phyloP scores from a whole-genome alignment of 345 rosid species.

The Syzygium aromaticum region DNA sequence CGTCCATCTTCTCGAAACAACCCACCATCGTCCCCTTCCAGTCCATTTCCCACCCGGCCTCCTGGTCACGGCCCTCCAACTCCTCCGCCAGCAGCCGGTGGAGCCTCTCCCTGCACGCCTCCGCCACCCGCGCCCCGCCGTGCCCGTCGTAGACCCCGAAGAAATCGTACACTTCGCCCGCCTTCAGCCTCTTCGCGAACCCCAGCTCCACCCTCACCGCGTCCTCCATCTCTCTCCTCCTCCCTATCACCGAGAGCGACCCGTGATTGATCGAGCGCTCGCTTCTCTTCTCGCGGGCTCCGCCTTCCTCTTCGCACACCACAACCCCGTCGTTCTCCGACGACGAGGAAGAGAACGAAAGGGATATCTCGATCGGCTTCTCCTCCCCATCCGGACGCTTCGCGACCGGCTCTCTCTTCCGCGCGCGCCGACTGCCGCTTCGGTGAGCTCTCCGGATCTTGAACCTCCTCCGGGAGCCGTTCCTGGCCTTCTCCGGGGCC shows the following conservation, averaged over 20 bases:
- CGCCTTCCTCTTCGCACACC: not conserved
- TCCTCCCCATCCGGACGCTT: not conserved
- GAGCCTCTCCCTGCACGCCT: conserved; percentile 48
- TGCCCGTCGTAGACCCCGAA: conserved; percentile 67
- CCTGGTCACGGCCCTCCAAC: conserved; percentile 6
- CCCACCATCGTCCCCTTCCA: conserved; percentile 49
- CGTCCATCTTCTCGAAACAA: conserved; percentile 44
- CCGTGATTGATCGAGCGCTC: conserved; percentile 11
- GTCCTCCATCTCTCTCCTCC: conserved; percentile 66
- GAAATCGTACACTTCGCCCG: conserved; percentile 26
- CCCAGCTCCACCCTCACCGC: conserved; percentile 42
- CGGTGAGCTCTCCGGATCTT: conserved; percentile 13
- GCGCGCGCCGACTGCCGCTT: not conserved
- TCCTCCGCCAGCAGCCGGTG: conserved; percentile 34
- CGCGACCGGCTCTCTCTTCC: conserved; percentile 13
- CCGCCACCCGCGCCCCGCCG: conserved; percentile 60
- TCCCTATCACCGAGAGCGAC: conserved; percentile 47
- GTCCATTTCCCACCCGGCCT: conserved; percentile 2
- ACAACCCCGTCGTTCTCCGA: not conserved
- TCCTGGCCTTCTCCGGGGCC: not conserved
- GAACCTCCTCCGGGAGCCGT: conserved; percentile 21
- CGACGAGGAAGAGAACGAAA: conserved; percentile 14
- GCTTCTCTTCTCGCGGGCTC: not conserved
- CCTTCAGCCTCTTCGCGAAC: conserved; percentile 10
- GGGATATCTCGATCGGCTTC: conserved; percentile 13